Conservation (phyloP, 2,329 filamentous ascomycete genomes). For the Fusarium tanahbumbuense region DNA sequence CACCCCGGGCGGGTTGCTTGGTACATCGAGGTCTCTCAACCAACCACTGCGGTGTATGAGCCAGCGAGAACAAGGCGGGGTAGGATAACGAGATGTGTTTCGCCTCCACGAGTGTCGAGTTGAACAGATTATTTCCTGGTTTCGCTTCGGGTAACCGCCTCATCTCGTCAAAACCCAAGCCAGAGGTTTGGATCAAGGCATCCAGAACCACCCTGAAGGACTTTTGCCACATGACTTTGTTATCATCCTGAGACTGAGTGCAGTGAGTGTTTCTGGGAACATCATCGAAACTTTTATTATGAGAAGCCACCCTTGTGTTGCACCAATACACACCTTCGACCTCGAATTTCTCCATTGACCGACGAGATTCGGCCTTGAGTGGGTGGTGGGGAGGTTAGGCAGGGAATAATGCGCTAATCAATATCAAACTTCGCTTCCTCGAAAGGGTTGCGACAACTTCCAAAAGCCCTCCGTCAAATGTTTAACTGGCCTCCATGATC, state of each 20-base stretch:
- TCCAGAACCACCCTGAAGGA: background rate
- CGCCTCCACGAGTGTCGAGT: constrained; percentile 34
- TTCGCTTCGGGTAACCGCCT: constrained; percentile 34
- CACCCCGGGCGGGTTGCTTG: constrained; percentile 3
- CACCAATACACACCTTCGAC: background rate
- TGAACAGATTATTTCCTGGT: constrained; percentile 29
- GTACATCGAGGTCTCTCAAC: constrained; percentile 7
- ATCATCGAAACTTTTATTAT: background rate
- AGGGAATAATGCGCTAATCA: constrained; percentile 31
- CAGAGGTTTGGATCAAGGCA: constrained; percentile 14
- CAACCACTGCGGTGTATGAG: constrained; percentile 7
- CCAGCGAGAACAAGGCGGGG: constrained; percentile 28
- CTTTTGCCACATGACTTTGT: background rate
- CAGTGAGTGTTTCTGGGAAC: background rate
- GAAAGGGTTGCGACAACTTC: constrained; percentile 24
- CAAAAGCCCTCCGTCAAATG: constrained; percentile 7
- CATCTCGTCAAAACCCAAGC: constrained; percentile 27
- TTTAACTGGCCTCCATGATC: constrained; percentile 10
- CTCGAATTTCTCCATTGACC: constrained; percentile 7
- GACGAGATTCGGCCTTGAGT: constrained; percentile 30
- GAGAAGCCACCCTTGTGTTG: constrained; percentile 1
- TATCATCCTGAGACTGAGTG: background rate
- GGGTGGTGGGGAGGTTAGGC: constrained; percentile 26
- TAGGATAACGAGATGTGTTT: constrained; percentile 26
- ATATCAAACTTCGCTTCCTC: constrained; percentile 22